Base-by-base conservation (phyloP, 495 filamentous ascomycete genomes). In the Penicillium atrosanguineum region DNA sequence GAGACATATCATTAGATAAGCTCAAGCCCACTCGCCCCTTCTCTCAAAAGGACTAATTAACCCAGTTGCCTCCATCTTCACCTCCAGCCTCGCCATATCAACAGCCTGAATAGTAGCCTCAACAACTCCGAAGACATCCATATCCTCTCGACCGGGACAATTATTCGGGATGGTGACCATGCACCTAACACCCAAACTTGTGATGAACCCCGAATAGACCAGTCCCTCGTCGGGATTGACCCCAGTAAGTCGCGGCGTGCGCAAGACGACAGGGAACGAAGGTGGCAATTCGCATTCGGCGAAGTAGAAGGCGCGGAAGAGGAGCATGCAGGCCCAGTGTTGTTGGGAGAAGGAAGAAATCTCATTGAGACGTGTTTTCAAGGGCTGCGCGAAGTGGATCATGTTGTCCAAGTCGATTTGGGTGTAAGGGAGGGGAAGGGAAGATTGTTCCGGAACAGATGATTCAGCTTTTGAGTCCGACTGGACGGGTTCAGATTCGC, bases 251-350 rank as follows among this genome's bases (percentile, higher is more conserved):
- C 55, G 71, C 16, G 55, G 69, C 44, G 64, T 59, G 26, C 68
- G 62, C 6, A 87, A 75, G 1, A 73, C 56, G 47, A 86, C 82
- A 6, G 65, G 71, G 56, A 91, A 86, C 1, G 79, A 83, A 25
- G 76, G 62, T 3, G 90, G 90, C 7, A 95, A 64, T 0, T 68
- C 69, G 41, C 72, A 76, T 59, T 92, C 82, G n/a, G 73, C 74
- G 63, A 89, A 91, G 48, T 84, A 80, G 74, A 87, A 88, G 6
- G 86, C 88, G 26, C 90, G 87, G 67, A 86, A 82, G 44, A 94
- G 73, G 14, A 90, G 81, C 68, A 86, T 83, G 19, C 80, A 72
- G 11, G 81, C 75, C 88, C 87, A 96, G 60, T 81, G 81, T 18
- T 71, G 67, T 11, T 63, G 59, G 0, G 79, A 73, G 40, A 61